Evolutionary conservation across 2,329 filamentous ascomycete genomes (phyloP), one percentile per base, ranked within the genome.

Genomic region (Penicillium janthinellum): DNA sequence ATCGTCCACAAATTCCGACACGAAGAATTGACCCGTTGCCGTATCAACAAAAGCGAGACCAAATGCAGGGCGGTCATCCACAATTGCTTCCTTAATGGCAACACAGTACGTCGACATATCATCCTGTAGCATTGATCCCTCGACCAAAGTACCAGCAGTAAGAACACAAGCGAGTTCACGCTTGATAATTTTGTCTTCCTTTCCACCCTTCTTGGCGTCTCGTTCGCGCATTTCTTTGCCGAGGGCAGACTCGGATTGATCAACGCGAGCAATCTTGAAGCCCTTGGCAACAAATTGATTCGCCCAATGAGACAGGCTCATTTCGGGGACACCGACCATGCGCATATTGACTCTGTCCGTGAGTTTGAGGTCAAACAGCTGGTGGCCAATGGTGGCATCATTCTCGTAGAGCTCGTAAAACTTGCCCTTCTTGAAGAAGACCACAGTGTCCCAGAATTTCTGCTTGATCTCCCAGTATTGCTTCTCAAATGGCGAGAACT

Each of bases 381-480:
- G 95, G 73, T 99, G 93, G 4, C 95, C 95, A 57, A 98, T 89
- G 0, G 94, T 96, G 5, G 95, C 95, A 77, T 99, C 95, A 61
- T 97, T 96, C 75, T 99, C 95, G 71, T 98, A 99, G 0, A 99
- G 83, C 74, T 99, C 95, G 73, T 97, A 99, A 77, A 99, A 99
- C 71, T 99, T 99, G 71, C 95, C 95, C 82, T 99, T 99, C 78
- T 98, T 99, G 87, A 99, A 99, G 78, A 99, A 99, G 15, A 99
- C 94, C 48, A 99, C 89, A 0, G 93, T 97, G 66, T 97, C 92
- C 90, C 91, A 98, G 66, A 96, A 91, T 69, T 97, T 97, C 75
- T 93, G 90, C 79, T 99, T 99, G 76, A 99, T 98, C 71, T 96
- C 92, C 95, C 95, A 99, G 75, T 99, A 99, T 73, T 99, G 95